Conservation (phyloP, 202 grass and related monocot genomes). For the Musa balbisiana region DNA sequence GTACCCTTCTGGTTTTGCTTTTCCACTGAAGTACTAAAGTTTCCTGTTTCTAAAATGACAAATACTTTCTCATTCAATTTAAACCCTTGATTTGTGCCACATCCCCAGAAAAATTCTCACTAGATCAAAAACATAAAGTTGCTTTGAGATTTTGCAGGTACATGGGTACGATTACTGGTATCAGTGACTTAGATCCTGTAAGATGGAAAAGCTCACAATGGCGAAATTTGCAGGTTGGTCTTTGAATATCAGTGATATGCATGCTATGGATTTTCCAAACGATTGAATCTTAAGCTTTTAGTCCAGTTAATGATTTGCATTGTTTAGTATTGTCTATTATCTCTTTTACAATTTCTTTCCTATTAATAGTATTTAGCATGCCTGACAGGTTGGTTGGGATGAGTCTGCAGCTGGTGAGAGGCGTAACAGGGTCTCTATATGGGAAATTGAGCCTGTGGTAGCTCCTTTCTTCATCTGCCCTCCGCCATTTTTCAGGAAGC, state of each 20-base stretch:
- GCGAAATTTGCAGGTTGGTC: slow-evolving; percentile 81
- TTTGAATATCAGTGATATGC: not conserved
- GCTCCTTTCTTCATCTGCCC: slow-evolving; percentile 96
- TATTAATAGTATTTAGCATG: slow-evolving; percentile 15
- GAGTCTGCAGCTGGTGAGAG: slow-evolving; percentile 92
- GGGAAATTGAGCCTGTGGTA: slow-evolving; percentile 92
- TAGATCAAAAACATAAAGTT: not conserved
- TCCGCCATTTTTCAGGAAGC: slow-evolving; percentile 90
- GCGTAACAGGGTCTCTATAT: slow-evolving; percentile 80
- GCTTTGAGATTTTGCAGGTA: slow-evolving; percentile 44
- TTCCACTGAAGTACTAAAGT: not conserved
- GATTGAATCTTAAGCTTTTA: not conserved
- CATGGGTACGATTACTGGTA: slow-evolving; percentile 97
- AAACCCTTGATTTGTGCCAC: not conserved
- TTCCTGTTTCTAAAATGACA: too few relatives aligned
- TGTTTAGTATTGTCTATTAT: slow-evolving; percentile 8
- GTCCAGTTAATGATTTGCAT: not conserved
- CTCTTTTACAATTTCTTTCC: slow-evolving; percentile 7
- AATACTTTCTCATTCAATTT: not conserved
- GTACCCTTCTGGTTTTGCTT: not conserved
- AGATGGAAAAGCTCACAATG: slow-evolving; percentile 97
- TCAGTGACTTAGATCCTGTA: slow-evolving; percentile 85
- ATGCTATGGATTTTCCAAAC: not conserved
- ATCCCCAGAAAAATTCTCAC: not conserved
- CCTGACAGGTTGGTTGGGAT: slow-evolving; percentile 84